Evolutionary conservation across 306 rosid genomes (phyloP).

Genomic region (Vicia faba): DNA sequence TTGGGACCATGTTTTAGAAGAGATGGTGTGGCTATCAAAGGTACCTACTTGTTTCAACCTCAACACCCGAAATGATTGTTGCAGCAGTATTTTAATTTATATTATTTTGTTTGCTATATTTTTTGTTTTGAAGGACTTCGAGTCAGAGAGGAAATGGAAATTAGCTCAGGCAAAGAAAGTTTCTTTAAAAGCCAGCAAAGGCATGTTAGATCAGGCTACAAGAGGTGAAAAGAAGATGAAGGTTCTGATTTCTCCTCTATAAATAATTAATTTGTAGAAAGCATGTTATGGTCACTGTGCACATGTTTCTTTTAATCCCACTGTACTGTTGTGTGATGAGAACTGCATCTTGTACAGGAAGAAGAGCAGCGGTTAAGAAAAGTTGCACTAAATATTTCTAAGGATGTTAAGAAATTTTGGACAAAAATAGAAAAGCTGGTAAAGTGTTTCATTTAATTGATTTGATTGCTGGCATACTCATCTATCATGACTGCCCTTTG

Average conservation of each 20-base stretch:
- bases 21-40: constrained; percentile 98
- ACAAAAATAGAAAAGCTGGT: constrained; percentile 94
- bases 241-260: constrained; percentile 60
- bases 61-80: constrained; percentile 24
- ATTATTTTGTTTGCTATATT: constrained; percentile 39
- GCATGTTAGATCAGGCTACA: constrained; percentile 95
- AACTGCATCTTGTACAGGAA: constrained; percentile 60
- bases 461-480: constrained; percentile 13
- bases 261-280: constrained; percentile 25
- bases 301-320: constrained; percentile 13
- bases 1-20: constrained; percentile 99
- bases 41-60: constrained; percentile 45
- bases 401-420: constrained; percentile 99
- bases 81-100: not conserved
- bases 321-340: constrained; percentile 31
- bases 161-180: constrained; percentile 91
- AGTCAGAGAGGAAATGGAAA: constrained; percentile 98
- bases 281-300: constrained; percentile 16
- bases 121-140: constrained; percentile 73
- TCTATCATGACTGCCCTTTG: constrained; percentile 29
- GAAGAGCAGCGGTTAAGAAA: constrained; percentile 91
- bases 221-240: constrained; percentile 96
- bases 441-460: constrained; percentile 39
- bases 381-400: constrained; percentile 90
- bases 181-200: constrained; percentile 93